Conservation (phyloP, 306 rosid genomes). For the Abrus precatorius region DNA sequence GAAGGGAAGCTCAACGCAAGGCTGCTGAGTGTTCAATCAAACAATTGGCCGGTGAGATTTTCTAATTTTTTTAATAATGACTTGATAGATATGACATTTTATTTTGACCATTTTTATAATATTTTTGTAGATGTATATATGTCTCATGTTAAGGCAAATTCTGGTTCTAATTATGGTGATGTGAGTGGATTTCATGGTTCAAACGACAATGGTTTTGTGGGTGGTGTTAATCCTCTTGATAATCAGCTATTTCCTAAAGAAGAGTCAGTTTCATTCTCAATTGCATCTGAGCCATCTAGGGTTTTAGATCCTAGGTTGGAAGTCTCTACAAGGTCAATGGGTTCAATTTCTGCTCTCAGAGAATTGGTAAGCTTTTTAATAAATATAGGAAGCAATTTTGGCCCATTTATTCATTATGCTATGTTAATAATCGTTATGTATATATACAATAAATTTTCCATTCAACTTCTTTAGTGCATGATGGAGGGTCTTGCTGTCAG, state of each 20-base stretch:
- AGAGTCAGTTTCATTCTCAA: conserved; percentile 56
- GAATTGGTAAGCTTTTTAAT: conserved; percentile 62
- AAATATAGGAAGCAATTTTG: background rate
- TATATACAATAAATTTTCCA: conserved; percentile 39
- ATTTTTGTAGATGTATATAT: conserved; percentile 66
- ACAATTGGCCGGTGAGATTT: conserved; percentile 74
- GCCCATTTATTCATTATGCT: background rate
- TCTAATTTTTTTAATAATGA: conserved; percentile 11
- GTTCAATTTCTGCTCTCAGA: conserved; percentile 67
- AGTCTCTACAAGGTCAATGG: conserved; percentile 55
- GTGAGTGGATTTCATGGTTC: conserved; percentile 54
- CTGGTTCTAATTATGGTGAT: conserved; percentile 60
- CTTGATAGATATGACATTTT: background rate
- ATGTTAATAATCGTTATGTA: conserved; percentile 22
- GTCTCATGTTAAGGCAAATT: conserved; percentile 64
- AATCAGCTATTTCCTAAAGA: conserved; percentile 58
- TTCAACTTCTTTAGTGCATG: conserved; percentile 62
- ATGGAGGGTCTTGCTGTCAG: conserved; percentile 69
- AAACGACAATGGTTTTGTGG: conserved; percentile 58
- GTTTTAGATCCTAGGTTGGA: conserved; percentile 61
- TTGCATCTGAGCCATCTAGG: conserved; percentile 63
- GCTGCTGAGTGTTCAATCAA: conserved; percentile 79
- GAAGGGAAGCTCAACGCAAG: conserved; percentile 78
- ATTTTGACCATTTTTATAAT: background rate
- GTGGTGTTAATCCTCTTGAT: conserved; percentile 54